A percentile compares a stretch with the other conserved stretches of the same genome.
These are phyloP conservation scores for Isabelozyma gotoi DNA, from an alignment of 805 yeast species.

Conservation along the genomic window DNA sequence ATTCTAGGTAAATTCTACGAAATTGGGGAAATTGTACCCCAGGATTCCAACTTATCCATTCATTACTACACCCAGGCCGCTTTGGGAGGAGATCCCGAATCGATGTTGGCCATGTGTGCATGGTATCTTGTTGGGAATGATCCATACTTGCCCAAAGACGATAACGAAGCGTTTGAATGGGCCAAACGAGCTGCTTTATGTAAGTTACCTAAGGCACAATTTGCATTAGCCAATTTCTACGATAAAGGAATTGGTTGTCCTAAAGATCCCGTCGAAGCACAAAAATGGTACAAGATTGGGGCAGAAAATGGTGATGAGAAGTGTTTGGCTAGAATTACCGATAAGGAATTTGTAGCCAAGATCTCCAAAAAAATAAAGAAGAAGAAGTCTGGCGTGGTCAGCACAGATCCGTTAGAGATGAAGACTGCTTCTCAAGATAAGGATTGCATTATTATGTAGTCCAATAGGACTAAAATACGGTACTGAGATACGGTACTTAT, in stretches of 20 bases:
- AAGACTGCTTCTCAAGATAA: conserved; percentile 28
- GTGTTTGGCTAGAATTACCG: conserved; percentile 30
- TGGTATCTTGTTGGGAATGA: conserved; percentile 95
- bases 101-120: conserved; percentile 93
- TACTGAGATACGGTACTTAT: no score
- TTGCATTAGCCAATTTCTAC: conserved; percentile 77
- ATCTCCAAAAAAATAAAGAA: conserved; percentile 30
- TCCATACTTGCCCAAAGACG: conserved; percentile 75
- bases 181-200: conserved; percentile 80
- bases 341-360: conserved; percentile 29
- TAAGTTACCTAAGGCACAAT: conserved; percentile 80
- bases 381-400: conserved; percentile 12
- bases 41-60: conserved; percentile 79
- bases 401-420: conserved; percentile 1
- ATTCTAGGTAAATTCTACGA: conserved; percentile 84
- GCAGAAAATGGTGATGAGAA: conserved; percentile 54
- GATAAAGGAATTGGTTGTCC: conserved; percentile 88
- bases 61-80: conserved; percentile 95
- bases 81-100: conserved; percentile 77
- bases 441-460: conserved; percentile 47
- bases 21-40: conserved; percentile 70
- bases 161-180: conserved; percentile 91
- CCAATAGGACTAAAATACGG: no score
- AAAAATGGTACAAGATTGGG: conserved; percentile 74
- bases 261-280: conserved; percentile 54